phyloP scores from a whole-genome alignment of 352 stramenopile species.

The Globisporangium canariense region DNA sequence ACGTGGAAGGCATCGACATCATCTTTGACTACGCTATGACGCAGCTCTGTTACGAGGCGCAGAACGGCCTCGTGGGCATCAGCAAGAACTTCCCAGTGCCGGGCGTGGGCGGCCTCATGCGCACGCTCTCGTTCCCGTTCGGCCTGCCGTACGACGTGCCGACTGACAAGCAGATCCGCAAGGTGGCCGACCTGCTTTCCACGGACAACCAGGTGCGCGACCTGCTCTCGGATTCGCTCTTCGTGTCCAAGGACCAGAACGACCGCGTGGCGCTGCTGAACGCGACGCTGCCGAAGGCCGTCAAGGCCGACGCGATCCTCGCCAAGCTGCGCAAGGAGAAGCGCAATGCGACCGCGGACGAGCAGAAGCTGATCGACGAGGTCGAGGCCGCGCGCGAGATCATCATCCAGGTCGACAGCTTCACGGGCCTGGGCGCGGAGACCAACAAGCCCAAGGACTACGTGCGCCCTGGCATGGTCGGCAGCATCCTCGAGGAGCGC shows the following conservation, averaged over 20 bases:
- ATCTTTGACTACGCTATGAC: slow-evolving; percentile 98
- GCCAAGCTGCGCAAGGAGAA: slow-evolving; percentile 93
- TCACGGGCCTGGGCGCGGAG: slow-evolving; percentile 86
- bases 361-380: slow-evolving; percentile 94
- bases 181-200: slow-evolving; percentile 70
- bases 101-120: slow-evolving; percentile 92
- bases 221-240: slow-evolving; percentile 70
- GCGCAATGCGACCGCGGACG: slow-evolving; percentile 89
- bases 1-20: slow-evolving; percentile 92
- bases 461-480: slow-evolving; percentile 83
- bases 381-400: slow-evolving; percentile 94
- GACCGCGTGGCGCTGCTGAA: slow-evolving; percentile 77
- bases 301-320: slow-evolving; percentile 93
- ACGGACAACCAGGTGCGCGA: slow-evolving; percentile 68
- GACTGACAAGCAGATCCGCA: slow-evolving; percentile 81
- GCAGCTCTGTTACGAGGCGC: slow-evolving; percentile 93
- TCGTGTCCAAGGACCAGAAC: slow-evolving; percentile 62
- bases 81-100: slow-evolving; percentile 96
- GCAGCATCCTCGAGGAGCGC: slow-evolving; percentile 40
- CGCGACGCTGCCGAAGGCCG: slow-evolving; percentile 71
- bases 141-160: slow-evolving; percentile 90
- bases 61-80: slow-evolving; percentile 94
- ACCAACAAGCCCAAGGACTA: slow-evolving; percentile 83
- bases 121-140: slow-evolving; percentile 94
- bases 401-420: slow-evolving; percentile 96